Base-by-base conservation (phyloP, 108 stramenopile species). In the Chaetoceros muelleri region DNA sequence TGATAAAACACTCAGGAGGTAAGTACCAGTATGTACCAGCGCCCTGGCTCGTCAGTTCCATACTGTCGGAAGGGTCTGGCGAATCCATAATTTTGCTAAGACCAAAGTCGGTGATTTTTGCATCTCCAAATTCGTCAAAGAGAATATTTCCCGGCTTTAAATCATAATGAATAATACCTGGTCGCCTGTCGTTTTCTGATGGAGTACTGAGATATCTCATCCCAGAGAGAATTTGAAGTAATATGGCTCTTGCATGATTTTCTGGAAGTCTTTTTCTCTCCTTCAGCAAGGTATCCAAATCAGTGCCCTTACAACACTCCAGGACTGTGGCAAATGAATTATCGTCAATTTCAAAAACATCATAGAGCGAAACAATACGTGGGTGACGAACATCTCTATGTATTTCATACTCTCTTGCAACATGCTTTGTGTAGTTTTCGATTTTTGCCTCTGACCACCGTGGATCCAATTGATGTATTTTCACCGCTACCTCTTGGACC, bases 21-120 rank as follows among this genome's bases (percentile, higher is more conserved):
- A 99, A 71, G 66, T 99, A 99, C 97, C 97, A 99, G 70, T 99
- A 99, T 10, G 99, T 99, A 3, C 99, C 99, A 3, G 97, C 97
- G 5, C 97, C 99, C 70, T 98, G 96, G 44, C 93, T 95, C 26
- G 99, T 99, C 2, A 99, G 84, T 64, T 99, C 99, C 92, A 99
- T 93, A 46, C 87, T 86, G 18, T 96, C 87, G 2, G 78, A 81
- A 0, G 72, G 70, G 52, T 85, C 80, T 16, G 64, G 80, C 0
- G 83, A 55, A 62, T 90, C 87, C 31, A 93, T 83, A 65, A 93
- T 93, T 65, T 93, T 93, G 48, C 87, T 90, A 17, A 99, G 72
- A 2, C 98, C 98, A 69, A 99, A 99, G 58, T 99, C 98, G 1
- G 99, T 99, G 63, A 99, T 97, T 64, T 98, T 99, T 44, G 94